These are phyloP conservation scores for Herpotrichia juniperi DNA, from an alignment of 2,329 filamentous ascomycete species.

Conservation along the genomic window DNA sequence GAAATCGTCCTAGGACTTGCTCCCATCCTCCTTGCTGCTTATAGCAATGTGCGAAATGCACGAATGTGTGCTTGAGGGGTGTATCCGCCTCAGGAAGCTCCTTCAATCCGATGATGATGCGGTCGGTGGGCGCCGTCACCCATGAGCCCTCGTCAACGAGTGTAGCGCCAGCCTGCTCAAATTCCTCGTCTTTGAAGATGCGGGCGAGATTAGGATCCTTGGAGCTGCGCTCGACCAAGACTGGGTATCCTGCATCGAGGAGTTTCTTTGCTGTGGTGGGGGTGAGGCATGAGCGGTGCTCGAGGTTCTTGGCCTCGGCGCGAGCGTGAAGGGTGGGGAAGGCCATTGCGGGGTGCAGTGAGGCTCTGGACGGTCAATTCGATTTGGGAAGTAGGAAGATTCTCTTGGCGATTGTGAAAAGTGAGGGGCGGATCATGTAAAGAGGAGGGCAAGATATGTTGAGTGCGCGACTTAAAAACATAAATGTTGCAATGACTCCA, in stretches of 20 bases:
- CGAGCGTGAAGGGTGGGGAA: conserved; percentile 49
- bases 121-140: conserved; percentile 44
- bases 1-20: conserved; percentile 77
- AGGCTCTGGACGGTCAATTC: conserved; percentile 5
- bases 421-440: neutral
- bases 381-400: neutral
- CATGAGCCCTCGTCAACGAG: conserved; percentile 46
- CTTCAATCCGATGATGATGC: conserved; percentile 50
- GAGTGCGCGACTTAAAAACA: neutral
- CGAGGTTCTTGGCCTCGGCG: conserved; percentile 48
- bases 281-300: conserved; percentile 49
- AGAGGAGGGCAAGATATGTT: neutral
- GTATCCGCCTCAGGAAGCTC: conserved; percentile 48
- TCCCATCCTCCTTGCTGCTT: conserved; percentile 66
- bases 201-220: conserved; percentile 44
- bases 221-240: conserved; percentile 48
- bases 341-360: conserved; percentile 28
- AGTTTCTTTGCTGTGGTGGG: conserved; percentile 48
- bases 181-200: conserved; percentile 51
- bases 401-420: neutral
- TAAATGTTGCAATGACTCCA: conserved; percentile 4
- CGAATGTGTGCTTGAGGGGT: conserved; percentile 47
- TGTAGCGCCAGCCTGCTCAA: conserved; percentile 45
- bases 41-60: conserved; percentile 52
- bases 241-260: conserved; percentile 48